These are phyloP conservation scores for Aspergillus versicolor DNA, from an alignment of 2,329 filamentous ascomycete species.

Conservation along the genomic window DNA sequence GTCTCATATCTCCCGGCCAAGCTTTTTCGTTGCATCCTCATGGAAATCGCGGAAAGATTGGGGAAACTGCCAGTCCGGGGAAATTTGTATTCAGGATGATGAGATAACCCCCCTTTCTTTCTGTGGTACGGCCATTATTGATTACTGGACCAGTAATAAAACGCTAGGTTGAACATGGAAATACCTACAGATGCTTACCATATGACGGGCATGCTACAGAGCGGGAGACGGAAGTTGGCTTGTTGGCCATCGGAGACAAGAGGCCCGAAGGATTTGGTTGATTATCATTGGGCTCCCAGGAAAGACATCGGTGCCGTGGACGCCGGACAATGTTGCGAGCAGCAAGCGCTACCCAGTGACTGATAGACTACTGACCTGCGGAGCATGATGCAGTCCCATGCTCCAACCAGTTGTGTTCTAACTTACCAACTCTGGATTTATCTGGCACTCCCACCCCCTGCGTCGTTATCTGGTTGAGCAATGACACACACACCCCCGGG, in stretches of 20 bases:
- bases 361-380: background rate
- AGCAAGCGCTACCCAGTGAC: no score
- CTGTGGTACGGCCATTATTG: background rate
- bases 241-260: background rate
- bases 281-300: background rate
- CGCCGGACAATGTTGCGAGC: no score
- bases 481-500: background rate
- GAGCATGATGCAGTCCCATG: background rate
- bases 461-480: background rate
- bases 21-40: slow-evolving; percentile 18
- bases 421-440: background rate
- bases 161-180: slow-evolving; percentile 8
- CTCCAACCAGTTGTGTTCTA: background rate
- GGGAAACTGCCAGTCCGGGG: background rate
- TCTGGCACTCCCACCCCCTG: background rate
- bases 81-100: background rate
- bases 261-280: background rate
- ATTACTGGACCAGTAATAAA: background rate
- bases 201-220: background rate
- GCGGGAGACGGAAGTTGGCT: background rate
- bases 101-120: background rate
- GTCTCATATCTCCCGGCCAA: slow-evolving; percentile 13
- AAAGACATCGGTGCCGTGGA: no score
- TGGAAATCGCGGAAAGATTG: background rate
- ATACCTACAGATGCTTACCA: slow-evolving; percentile 1